Percentiles rank a stretch among this genome's conserved stretches.
These are phyloP conservation scores for Microbotryomycetes sp. DNA, from an alignment of 1,284 basidiomycete species.

Conservation along the genomic window DNA sequence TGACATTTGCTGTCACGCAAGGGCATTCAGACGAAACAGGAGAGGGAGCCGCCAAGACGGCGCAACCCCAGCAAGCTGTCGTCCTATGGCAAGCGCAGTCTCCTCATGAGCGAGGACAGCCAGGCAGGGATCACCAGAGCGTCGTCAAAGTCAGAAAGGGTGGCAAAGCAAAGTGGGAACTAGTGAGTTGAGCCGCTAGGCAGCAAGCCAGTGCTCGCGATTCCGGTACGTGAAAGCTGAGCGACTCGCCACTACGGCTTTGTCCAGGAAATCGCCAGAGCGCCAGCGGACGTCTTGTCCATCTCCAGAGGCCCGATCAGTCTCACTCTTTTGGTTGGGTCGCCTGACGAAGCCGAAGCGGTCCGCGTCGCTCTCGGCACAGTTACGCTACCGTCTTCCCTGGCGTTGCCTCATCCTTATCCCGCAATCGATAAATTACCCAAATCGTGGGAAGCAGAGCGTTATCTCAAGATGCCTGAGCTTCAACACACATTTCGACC, in stretches of 20 bases:
- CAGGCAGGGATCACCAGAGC: neutral
- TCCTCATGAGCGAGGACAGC: neutral
- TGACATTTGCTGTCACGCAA: slow-evolving; percentile 12
- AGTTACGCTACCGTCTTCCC: slow-evolving; percentile 10
- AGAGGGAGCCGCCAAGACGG: neutral
- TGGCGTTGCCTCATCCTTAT: slow-evolving; percentile 17
- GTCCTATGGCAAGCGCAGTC: slow-evolving; percentile 6
- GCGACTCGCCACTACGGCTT: too few relatives aligned
- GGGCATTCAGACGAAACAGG: neutral
- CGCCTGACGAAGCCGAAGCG: neutral
- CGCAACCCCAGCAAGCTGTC: slow-evolving; percentile 20
- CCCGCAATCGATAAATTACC: slow-evolving; percentile 14
- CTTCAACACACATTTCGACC: slow-evolving; percentile 17
- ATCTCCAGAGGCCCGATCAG: slow-evolving; percentile 13
- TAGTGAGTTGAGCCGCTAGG: slow-evolving; percentile 4
- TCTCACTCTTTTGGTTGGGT: slow-evolving; percentile 23
- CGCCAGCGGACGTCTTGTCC: slow-evolving; percentile 12
- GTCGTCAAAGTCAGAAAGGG: slow-evolving; percentile 15
- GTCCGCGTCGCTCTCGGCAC: slow-evolving; percentile 21
- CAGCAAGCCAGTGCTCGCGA: neutral
- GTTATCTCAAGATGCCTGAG: slow-evolving; percentile 5
- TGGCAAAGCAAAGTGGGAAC: slow-evolving; percentile 23
- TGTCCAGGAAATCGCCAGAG: slow-evolving; percentile 19
- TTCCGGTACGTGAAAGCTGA: too few relatives aligned
- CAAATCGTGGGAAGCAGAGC: slow-evolving; percentile 17